These are phyloP conservation scores for Fusarium sulawesiense DNA, from an alignment of 2,329 filamentous ascomycete species.

Conservation along the genomic window DNA sequence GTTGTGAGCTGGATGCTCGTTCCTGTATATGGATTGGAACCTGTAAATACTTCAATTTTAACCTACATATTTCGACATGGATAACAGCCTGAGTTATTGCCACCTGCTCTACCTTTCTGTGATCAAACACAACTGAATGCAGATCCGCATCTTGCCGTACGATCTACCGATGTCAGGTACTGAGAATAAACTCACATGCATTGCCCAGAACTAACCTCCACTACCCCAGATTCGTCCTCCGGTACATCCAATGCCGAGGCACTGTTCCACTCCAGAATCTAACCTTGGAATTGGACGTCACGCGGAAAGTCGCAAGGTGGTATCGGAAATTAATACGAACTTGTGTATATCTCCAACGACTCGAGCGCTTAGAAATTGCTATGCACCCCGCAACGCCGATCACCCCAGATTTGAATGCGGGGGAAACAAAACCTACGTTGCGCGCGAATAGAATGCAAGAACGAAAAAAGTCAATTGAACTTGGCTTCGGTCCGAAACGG, in stretches of 20 bases:
- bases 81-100: neutral
- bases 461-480: neutral
- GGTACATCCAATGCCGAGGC: neutral
- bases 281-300: neutral
- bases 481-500: constrained; percentile 5
- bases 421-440: neutral
- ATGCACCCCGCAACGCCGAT: constrained; percentile 24
- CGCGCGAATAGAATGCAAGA: constrained; percentile 24
- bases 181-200: neutral
- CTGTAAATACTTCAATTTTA: constrained; percentile 14
- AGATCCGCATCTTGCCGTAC: neutral
- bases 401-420: constrained; percentile 16
- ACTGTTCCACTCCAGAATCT: neutral
- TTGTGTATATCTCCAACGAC: neutral
- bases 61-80: neutral
- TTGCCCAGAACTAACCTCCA: neutral
- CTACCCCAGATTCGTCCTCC: neutral
- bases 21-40: constrained; percentile 10
- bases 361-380: constrained; percentile 20
- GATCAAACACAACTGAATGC: neutral
- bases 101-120: neutral
- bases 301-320: constrained; percentile 2
- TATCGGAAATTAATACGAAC: neutral
- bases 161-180: neutral
- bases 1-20: neutral